These are phyloP conservation scores for Funneliformis caledonium DNA, from an alignment of 371 early-diverging fungal genomes.

Conservation along the genomic window DNA sequence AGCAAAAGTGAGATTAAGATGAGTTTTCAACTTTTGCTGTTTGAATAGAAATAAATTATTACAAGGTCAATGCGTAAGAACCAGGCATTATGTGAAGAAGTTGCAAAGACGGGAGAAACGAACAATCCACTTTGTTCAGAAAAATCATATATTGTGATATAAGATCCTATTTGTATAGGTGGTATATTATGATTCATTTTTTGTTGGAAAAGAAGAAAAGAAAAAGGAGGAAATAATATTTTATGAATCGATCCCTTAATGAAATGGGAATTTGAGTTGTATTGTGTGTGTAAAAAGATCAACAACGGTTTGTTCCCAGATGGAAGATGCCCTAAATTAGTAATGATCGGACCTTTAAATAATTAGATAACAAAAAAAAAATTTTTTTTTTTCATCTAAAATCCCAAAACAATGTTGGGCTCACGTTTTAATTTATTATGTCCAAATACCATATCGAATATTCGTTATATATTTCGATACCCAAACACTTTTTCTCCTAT, in stretches of 20 bases:
- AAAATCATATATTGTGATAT: not conserved
- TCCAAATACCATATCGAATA: not conserved
- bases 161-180: not conserved
- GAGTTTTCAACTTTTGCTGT: no score
- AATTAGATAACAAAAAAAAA: no score
- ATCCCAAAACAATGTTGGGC: not conserved
- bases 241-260: no score
- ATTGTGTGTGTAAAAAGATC: no score
- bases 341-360: no score
- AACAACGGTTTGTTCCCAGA: no score
- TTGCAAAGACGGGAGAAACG: not conserved
- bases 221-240: no score
- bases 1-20: not conserved
- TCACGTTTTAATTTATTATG: not conserved
- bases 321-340: no score
- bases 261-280: no score
- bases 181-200: not conserved
- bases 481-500: not conserved
- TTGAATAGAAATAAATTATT: not conserved
- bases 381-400: not conserved
- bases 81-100: not conserved
- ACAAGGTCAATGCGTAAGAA: not conserved
- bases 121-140: not conserved
- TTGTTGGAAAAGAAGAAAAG: no score
- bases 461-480: not conserved